Evolutionary conservation across 1,284 basidiomycete species (phyloP).

Genomic region (Irpex rosettiformis): DNA sequence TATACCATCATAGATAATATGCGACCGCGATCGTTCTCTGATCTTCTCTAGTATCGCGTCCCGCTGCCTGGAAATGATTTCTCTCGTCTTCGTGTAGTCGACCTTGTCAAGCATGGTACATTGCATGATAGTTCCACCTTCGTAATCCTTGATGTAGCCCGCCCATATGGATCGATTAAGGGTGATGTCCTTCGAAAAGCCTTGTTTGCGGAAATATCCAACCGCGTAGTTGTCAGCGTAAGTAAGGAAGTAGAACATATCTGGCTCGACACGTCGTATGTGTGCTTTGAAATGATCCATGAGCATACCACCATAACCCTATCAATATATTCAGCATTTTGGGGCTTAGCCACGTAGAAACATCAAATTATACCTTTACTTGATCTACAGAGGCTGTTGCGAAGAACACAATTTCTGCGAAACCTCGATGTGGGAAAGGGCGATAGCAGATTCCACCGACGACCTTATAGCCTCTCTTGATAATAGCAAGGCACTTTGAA

Average conservation of each 20-base stretch:
- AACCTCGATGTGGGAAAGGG: conserved; percentile 92
- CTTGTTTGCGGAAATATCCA: conserved; percentile 99
- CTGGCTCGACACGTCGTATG: conserved; percentile 74
- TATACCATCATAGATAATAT: conserved; percentile 84
- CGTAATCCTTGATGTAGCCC: conserved; percentile 99
- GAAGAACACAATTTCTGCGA: conserved; percentile 99
- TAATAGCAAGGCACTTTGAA: conserved; percentile 90
- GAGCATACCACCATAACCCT: conserved; percentile 97
- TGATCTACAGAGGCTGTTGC: conserved; percentile 96
- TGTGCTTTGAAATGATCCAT: conserved; percentile 99
- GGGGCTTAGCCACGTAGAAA: background rate
- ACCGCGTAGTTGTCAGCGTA: conserved; percentile 99
- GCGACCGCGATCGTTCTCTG: conserved; percentile 81
- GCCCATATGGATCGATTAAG: conserved; percentile 92
- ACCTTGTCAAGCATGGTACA: conserved; percentile 93
- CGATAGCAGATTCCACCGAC: conserved; percentile 98
- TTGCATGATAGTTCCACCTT: conserved; percentile 99
- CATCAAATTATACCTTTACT: conserved; percentile 75
- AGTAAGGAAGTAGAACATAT: conserved; percentile 94
- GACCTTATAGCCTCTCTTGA: conserved; percentile 93
- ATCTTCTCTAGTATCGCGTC: conserved; percentile 91
- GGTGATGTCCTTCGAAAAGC: conserved; percentile 96
- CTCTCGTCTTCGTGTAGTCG: conserved; percentile 84
- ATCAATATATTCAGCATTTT: conserved; percentile 11
- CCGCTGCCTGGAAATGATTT: conserved; percentile 80